Conservation (phyloP, 345 rosid genomes). For the Fremontodendron californicum region DNA sequence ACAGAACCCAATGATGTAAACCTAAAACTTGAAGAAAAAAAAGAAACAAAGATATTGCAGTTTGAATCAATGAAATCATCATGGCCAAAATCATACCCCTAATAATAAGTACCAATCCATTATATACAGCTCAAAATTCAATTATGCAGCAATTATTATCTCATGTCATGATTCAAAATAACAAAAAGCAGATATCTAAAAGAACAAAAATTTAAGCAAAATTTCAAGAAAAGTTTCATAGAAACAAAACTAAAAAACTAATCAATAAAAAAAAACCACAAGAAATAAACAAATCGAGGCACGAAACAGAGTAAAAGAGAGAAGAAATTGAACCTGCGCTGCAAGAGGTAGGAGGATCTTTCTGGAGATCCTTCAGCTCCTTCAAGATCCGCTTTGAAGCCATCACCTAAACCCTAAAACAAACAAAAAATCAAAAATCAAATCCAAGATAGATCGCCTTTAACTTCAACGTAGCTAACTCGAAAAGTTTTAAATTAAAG, state of each 20-base stretch:
- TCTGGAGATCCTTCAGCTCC: conserved; percentile 47
- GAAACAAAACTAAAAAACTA: not conserved
- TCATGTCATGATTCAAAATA: not conserved
- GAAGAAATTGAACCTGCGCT: conserved; percentile 50
- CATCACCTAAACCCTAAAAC: conserved; percentile 25
- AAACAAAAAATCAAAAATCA: not conserved
- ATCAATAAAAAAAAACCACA: not conserved
- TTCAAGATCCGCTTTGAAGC: not conserved
- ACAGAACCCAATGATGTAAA: not conserved
- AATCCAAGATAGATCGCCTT: conserved; percentile 33
- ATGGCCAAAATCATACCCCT: not conserved
- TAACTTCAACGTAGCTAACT: not conserved
- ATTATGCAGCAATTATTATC: not conserved
- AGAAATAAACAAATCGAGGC: not conserved
- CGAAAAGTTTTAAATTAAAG: not conserved
- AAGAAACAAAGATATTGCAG: not conserved
- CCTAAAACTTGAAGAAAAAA: not conserved
- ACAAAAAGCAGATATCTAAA: not conserved
- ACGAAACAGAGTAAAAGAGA: too few species aligned
- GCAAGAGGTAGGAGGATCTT: conserved; percentile 80
- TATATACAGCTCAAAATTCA: not conserved
- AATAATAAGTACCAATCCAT: not conserved
- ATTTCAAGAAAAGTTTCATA: not conserved
- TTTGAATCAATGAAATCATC: not conserved
- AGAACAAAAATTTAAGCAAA: not conserved